These are phyloP conservation scores for Eremochloa ophiuroides DNA, from an alignment of 176 grass and related monocot species.

Conservation along the genomic window DNA sequence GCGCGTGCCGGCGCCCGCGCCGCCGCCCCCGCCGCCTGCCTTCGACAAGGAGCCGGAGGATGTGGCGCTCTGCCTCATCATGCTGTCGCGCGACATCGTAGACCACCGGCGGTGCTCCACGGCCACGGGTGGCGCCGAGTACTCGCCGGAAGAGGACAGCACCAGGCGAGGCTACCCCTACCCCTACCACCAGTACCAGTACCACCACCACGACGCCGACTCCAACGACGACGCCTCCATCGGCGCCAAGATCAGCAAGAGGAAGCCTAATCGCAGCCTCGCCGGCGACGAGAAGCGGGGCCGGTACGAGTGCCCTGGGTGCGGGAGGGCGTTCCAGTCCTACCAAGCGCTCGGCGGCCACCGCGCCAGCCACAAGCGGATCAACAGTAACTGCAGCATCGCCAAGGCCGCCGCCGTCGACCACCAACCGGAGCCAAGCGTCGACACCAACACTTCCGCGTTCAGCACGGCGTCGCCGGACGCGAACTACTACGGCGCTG, in stretches of 20 bases:
- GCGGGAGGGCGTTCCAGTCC: slow-evolving; percentile 52
- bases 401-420: background rate
- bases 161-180: background rate
- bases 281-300: slow-evolving; percentile 8
- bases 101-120: background rate
- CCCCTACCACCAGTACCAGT: too few relatives aligned
- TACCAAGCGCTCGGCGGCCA: slow-evolving; percentile 68
- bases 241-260: background rate
- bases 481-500: background rate
- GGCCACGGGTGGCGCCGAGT: background rate
- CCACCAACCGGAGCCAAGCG: slow-evolving; percentile 2
- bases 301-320: slow-evolving; percentile 40
- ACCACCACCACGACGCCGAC: slow-evolving; percentile 10
- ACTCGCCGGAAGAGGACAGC: background rate
- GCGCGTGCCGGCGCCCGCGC: slow-evolving; percentile 22
- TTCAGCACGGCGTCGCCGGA: background rate
- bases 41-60: slow-evolving; percentile 39
- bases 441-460: slow-evolving; percentile 30
- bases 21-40: background rate
- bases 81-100: slow-evolving; percentile 27
- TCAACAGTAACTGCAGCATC: slow-evolving; percentile 35
- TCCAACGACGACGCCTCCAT: slow-evolving; percentile 1
- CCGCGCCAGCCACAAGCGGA: slow-evolving; percentile 51
- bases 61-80: slow-evolving; percentile 52
- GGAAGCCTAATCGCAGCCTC: background rate